Base-by-base conservation (phyloP, 257 asterid species). In the Salvia splendens region DNA sequence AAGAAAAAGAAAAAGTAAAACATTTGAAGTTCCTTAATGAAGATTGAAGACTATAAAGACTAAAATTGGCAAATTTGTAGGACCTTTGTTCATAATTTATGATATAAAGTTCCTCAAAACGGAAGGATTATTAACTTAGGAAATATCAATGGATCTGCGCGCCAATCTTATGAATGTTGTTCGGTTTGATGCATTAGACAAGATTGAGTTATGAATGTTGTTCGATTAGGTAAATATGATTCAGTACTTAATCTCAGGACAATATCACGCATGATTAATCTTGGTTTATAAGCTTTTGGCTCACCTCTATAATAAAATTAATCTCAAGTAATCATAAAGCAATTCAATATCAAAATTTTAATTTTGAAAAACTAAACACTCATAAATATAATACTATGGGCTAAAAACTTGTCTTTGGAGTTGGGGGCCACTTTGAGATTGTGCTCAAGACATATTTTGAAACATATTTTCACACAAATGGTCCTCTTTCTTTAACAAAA, bases 401-500 rank as follows among this genome's bases (percentile, higher is more conserved):
- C 42, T 20, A 36, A 63, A 63, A 72, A 65, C 64, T 46, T 16
- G 6, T 35, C 12, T 33, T 69, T 78, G 72, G 64, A 57, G 14
- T 73, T 77, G 65, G 46, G 80, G 62, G 49, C 68, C 50, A 35
- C 49, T 62, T 14, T 12, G 35, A 55, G 24, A 20, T 65, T 63
- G 17, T 62, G 75, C 75, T 75, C 70, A 70, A 74, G 56, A 70
- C 55, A 69, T 46, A 33, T 17, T 14, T 55, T 59, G 52, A 59
- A 38, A 54, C 77, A 55, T 42, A 72, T 71, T 74, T 80, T 49
- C 38, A 77, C 76, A 80, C 59, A 47, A 12, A 52, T 5, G 80
- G 74, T 68, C 80, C 80, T 73, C 48, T 69, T 57, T 38, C 76
- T 80, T 49, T 47, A 63, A 79, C 50, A 50, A 76, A 73, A 58